Base-by-base conservation (phyloP, 306 rosid species). In the Vachellia collinsii region DNA sequence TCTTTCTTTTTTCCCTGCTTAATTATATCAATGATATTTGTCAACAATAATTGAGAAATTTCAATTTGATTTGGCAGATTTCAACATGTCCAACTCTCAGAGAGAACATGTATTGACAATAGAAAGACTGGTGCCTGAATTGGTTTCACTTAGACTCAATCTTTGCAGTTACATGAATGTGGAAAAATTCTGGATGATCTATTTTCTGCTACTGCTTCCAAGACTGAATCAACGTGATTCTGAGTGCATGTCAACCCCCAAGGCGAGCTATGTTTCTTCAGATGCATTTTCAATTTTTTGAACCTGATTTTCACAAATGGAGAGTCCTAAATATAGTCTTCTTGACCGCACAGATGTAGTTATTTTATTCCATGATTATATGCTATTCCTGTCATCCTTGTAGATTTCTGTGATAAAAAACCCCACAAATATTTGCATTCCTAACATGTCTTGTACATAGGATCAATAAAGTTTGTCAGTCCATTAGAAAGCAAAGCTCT, bases 171-270 rank as follows among this genome's bases (percentile, higher is more conserved):
- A 83, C 84, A 90, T 93, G 97, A 84, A 85, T 25, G 92, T 89
- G 84, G 93, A 81, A 76, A 81, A 74, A 48, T 95, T 95, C 88
- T 95, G 99, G 99, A 89, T 90, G 89, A 87, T 95, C 78, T 95
- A 95, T 75, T 95, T 93, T 81, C 68, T 91, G 82, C 43, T 95
- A 86, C 74, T 95, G 86, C 88, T 95, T 74, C 96, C 97, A 22
- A 90, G 94, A 85, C 80, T 93, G 43, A 75, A 89, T 51, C 89
- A 85, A 79, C 83, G 62, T 58, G 99, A 90, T 85, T 88, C 79
- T 70, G 94, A 87, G 85, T 79, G 65, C 68, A 89, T 95, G 56
- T 88, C 96, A 54, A 87, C 89, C 79, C 92, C 93, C 54, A 83
- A 93, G 92, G 99, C 85, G 82, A 87, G 91, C 74, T 58, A 53